These are phyloP conservation scores for Fusarium sp. DNA, from an alignment of 2,329 filamentous ascomycete species.

Conservation along the genomic window DNA sequence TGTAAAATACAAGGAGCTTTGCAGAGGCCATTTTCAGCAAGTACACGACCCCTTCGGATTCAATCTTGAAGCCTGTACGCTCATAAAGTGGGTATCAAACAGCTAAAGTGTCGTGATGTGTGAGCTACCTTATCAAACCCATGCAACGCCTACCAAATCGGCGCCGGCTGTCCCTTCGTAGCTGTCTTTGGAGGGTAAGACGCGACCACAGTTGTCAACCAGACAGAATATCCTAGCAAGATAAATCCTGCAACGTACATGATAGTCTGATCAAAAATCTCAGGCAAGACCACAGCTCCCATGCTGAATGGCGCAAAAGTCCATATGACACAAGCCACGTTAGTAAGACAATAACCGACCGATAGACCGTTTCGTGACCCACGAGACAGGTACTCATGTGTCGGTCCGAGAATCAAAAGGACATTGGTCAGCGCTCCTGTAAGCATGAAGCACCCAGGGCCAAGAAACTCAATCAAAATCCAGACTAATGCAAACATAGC, in stretches of 20 bases:
- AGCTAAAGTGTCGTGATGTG: no score
- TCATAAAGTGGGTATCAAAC: no score
- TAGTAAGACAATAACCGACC: slow-evolving; percentile 10
- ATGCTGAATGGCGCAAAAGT: slow-evolving; percentile 21
- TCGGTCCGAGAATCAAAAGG: slow-evolving; percentile 4
- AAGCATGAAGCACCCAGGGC: neutral
- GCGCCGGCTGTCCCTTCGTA: neutral
- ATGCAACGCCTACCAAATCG: neutral
- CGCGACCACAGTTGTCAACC: neutral
- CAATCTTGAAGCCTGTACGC: no score
- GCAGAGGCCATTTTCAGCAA: no score
- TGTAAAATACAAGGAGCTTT: no score
- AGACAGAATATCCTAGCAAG: neutral
- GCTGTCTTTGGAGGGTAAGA: neutral
- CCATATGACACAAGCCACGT: neutral
- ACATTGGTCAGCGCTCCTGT: slow-evolving; percentile 6
- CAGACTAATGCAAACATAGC: neutral
- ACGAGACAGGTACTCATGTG: slow-evolving; percentile 1
- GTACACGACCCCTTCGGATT: no score
- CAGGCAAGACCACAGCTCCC: neutral
- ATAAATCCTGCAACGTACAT: neutral
- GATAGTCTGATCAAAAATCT: neutral
- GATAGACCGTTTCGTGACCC: slow-evolving; percentile 5
- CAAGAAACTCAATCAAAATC: neutral
- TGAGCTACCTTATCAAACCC: neutral